Conservation (phyloP, 768 basidiomycete species). For the Naganishia friedmannii region DNA sequence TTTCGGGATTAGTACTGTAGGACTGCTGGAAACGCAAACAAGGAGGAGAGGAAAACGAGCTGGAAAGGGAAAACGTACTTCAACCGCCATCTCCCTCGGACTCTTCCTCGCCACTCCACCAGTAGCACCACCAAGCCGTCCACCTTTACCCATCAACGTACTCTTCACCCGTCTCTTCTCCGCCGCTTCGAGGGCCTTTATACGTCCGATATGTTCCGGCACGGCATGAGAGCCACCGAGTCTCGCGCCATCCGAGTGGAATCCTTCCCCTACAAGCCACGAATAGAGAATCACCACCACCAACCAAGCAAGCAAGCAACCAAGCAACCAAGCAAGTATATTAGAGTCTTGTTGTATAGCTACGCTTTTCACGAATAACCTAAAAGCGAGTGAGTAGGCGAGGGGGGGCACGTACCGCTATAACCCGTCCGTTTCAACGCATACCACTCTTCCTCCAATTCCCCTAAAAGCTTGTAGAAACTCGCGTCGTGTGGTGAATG, state of each 20-base stretch:
- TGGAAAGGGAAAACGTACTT: slow-evolving; percentile 55
- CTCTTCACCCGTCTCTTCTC: slow-evolving; percentile 64
- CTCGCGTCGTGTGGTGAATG: slow-evolving; percentile 79
- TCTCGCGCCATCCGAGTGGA: slow-evolving; percentile 69
- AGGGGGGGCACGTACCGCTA: slow-evolving; percentile 54
- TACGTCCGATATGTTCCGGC: slow-evolving; percentile 63
- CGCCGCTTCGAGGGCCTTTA: slow-evolving; percentile 72
- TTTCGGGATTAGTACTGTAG: no score
- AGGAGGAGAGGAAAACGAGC: no score
- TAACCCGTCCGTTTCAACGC: slow-evolving; percentile 75
- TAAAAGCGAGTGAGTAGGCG: neutral
- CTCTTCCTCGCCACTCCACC: slow-evolving; percentile 56
- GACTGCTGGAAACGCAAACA: no score
- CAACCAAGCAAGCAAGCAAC: no score
- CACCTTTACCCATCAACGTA: slow-evolving; percentile 58
- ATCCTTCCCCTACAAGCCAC: slow-evolving; percentile 65
- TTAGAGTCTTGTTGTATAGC: no score
- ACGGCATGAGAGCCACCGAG: slow-evolving; percentile 68
- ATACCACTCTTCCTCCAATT: slow-evolving; percentile 80
- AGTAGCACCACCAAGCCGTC: slow-evolving; percentile 60
- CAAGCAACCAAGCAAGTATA: no score
- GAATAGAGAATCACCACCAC: no score
- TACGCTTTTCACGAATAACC: no score
- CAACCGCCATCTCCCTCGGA: slow-evolving; percentile 70
- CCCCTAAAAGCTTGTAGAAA: slow-evolving; percentile 55